Conservation (phyloP, 1,139 yeast species). For the Diutina neorugosa region DNA sequence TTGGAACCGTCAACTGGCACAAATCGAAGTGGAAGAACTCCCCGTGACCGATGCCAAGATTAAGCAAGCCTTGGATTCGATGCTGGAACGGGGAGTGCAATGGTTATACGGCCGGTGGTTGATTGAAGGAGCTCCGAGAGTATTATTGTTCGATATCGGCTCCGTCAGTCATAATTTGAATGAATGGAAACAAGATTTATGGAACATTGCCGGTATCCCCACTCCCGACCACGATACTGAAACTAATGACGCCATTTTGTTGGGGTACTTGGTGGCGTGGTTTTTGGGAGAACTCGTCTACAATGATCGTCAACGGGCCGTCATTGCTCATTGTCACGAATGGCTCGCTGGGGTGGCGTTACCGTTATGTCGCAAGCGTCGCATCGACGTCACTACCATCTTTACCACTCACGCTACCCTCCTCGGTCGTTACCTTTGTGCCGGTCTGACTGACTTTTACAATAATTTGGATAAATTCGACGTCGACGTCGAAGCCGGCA, state of each 20-base stretch:
- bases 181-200: conserved; percentile 92
- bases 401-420: conserved; percentile 97
- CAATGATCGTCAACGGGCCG: conserved; percentile 75
- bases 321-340: conserved; percentile 91
- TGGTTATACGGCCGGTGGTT: conserved; percentile 94
- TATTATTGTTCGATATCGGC: conserved; percentile 72
- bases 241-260: conserved; percentile 80
- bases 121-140: conserved; percentile 95
- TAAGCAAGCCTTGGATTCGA: conserved; percentile 52
- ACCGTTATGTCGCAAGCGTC: conserved; percentile 83
- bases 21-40: conserved; percentile 86
- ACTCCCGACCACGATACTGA: conserved; percentile 83
- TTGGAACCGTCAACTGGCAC: conserved; percentile 67
- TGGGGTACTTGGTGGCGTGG: conserved; percentile 96
- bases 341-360: conserved; percentile 97
- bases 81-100: conserved; percentile 70
- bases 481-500: conserved; percentile 96
- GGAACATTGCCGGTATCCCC: conserved; percentile 89
- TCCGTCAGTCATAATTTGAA: conserved; percentile 60
- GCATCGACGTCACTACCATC: conserved; percentile 87
- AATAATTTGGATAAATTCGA: conserved; percentile 84
- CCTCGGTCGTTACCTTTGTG: conserved; percentile 89
- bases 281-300: conserved; percentile 85
- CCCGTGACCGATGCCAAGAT: conserved; percentile 54
- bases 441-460: conserved; percentile 92